These are phyloP conservation scores for Gleditsia sinensis DNA, from an alignment of 306 rosid genomes.

Conservation along the genomic window DNA sequence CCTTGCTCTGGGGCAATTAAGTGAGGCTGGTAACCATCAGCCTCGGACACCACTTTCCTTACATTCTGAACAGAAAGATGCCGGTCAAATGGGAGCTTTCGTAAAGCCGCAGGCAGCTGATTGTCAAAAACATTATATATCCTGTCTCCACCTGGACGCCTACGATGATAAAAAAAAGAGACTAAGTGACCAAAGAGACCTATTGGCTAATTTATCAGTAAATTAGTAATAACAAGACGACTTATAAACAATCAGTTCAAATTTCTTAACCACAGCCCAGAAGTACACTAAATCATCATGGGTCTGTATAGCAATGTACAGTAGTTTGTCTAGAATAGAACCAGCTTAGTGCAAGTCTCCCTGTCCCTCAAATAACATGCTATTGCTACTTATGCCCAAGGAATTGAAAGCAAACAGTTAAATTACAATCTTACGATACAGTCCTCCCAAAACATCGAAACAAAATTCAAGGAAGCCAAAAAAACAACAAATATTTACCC, in stretches of 20 bases:
- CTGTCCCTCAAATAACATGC: background rate
- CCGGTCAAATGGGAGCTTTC: slow-evolving; percentile 98
- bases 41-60: slow-evolving; percentile 91
- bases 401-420: background rate
- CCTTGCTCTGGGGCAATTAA: slow-evolving; percentile 99
- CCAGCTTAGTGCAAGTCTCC: background rate
- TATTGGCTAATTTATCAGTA: background rate
- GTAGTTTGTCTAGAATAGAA: slow-evolving; percentile 2
- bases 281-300: slow-evolving; percentile 7
- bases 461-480: slow-evolving; percentile 8
- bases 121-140: slow-evolving; percentile 94
- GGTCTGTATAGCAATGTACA: background rate
- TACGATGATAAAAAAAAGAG: slow-evolving; percentile 30
- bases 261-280: slow-evolving; percentile 25
- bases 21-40: slow-evolving; percentile 99
- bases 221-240: background rate
- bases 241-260: slow-evolving; percentile 25
- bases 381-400: background rate
- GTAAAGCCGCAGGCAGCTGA: slow-evolving; percentile 97
- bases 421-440: background rate
- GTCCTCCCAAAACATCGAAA: slow-evolving; percentile 23
- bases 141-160: slow-evolving; percentile 98
- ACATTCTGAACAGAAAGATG: slow-evolving; percentile 93
- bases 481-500: slow-evolving; percentile 57
- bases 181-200: slow-evolving; percentile 11